Conservation (phyloP, 768 basidiomycete species). For the Lactarius vividus region DNA sequence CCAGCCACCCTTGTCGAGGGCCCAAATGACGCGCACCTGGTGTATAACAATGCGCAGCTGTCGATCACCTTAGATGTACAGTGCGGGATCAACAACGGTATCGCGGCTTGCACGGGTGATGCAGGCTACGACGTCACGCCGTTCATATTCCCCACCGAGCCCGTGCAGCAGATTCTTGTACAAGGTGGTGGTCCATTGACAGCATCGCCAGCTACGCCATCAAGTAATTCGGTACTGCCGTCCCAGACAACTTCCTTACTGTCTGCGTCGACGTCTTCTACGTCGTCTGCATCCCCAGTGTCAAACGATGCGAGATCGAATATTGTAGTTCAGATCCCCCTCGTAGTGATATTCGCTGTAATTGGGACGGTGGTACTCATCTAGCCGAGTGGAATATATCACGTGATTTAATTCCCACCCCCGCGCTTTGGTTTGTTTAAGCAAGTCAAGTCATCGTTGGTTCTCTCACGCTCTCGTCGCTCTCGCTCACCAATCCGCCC, state of each 20-base stretch:
- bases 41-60: not conserved
- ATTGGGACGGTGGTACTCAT: not conserved
- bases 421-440: not conserved
- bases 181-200: slow-evolving; percentile 10
- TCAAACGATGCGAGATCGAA: not conserved
- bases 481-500: slow-evolving; percentile 10
- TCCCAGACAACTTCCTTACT: not conserved
- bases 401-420: slow-evolving; percentile 10
- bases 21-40: slow-evolving; percentile 14
- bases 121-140: not conserved
- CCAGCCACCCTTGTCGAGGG: slow-evolving; percentile 18
- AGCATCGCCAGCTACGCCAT: not conserved
- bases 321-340: not conserved
- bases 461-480: slow-evolving; percentile 13
- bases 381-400: not conserved
- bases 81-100: slow-evolving; percentile 6
- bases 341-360: not conserved
- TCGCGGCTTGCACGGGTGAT: slow-evolving; percentile 7
- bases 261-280: no score
- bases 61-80: slow-evolving; percentile 9
- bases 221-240: not conserved
- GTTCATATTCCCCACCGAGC: not conserved
- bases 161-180: slow-evolving; percentile 3
- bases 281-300: not conserved
- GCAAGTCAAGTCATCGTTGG: not conserved